Evolutionary conservation across 2,329 filamentous ascomycete species (phyloP).

Genomic region (Leptographium wingfieldii): DNA sequence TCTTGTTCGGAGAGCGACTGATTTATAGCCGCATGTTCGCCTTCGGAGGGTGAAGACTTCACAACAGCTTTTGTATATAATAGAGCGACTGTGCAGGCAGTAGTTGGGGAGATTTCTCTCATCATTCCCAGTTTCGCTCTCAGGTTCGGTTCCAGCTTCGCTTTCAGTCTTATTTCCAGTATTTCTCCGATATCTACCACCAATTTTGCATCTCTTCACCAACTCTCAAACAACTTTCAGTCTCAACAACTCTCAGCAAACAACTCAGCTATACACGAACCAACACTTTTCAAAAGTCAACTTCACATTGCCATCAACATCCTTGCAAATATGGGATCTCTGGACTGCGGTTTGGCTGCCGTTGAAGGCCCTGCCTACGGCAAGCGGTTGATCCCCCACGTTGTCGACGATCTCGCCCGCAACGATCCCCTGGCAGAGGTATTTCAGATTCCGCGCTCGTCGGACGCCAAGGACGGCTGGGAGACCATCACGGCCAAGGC

Average conservation of each 20-base stretch:
- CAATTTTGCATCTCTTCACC: not conserved
- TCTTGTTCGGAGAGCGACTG: not conserved
- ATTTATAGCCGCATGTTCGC: not conserved
- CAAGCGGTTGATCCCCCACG: conserved; percentile 1
- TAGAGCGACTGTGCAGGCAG: not conserved
- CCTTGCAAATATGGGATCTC: not conserved
- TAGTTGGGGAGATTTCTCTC: too few species aligned
- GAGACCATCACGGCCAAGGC: not conserved
- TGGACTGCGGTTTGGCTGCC: not conserved
- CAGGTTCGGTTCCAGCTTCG: not conserved
- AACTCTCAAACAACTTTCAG: not conserved
- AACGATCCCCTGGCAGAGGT: not conserved
- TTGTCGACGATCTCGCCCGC: not conserved
- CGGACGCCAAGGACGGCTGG: conserved; percentile 5
- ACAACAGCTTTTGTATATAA: not conserved
- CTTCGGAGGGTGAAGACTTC: not conserved
- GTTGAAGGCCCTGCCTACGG: not conserved
- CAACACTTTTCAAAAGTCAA: too few species aligned
- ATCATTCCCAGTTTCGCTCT: too few species aligned
- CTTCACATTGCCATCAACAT: not conserved
- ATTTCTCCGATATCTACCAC: not conserved
- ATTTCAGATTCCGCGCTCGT: conserved; percentile 5
- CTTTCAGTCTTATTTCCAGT: not conserved
- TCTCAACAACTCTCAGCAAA: too few species aligned
- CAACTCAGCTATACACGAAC: too few species aligned